Conservation (phyloP, 768 basidiomycete species). For the Amanita molliuscula region DNA sequence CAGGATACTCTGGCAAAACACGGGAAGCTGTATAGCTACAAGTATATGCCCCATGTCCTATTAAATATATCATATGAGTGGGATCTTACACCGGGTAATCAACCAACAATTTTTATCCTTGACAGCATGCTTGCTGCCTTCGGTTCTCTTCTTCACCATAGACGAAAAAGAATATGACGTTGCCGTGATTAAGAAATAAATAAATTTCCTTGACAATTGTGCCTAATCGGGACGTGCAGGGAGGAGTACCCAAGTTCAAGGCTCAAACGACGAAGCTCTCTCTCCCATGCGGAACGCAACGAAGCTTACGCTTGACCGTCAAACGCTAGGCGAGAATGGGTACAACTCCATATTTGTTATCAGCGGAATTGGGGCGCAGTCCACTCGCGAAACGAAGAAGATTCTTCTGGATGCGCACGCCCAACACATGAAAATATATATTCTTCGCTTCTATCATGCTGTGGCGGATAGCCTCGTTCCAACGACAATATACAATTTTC, state of each 20-base stretch:
- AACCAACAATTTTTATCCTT: too few species aligned
- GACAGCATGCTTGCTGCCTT: slow-evolving; percentile 30
- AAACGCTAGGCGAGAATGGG: slow-evolving; percentile 64
- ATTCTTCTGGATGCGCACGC: slow-evolving; percentile 60
- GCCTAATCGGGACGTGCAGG: slow-evolving; percentile 29
- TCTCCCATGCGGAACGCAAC: slow-evolving; percentile 64
- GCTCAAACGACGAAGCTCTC: slow-evolving; percentile 67
- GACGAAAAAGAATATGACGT: slow-evolving; percentile 67
- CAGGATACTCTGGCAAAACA: slow-evolving; percentile 11
- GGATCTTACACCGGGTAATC: too few species aligned
- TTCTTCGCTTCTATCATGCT: slow-evolving; percentile 60
- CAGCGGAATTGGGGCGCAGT: slow-evolving; percentile 79
- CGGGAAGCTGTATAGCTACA: neutral
- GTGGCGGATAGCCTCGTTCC: slow-evolving; percentile 66
- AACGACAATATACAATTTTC: slow-evolving; percentile 81
- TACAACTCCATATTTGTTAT: slow-evolving; percentile 60
- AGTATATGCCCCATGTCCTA: too few species aligned
- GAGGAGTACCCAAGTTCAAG: slow-evolving; percentile 69
- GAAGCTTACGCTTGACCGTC: slow-evolving; percentile 50
- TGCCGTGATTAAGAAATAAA: slow-evolving; percentile 48
- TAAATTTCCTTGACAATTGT: too few species aligned
- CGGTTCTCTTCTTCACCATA: slow-evolving; percentile 62
- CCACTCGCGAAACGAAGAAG: slow-evolving; percentile 62
- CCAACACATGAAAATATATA: too few species aligned
- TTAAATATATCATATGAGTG: too few species aligned